These are phyloP conservation scores for Alternaria tenuissima DNA, from an alignment of 2,329 filamentous ascomycete species.

Conservation along the genomic window DNA sequence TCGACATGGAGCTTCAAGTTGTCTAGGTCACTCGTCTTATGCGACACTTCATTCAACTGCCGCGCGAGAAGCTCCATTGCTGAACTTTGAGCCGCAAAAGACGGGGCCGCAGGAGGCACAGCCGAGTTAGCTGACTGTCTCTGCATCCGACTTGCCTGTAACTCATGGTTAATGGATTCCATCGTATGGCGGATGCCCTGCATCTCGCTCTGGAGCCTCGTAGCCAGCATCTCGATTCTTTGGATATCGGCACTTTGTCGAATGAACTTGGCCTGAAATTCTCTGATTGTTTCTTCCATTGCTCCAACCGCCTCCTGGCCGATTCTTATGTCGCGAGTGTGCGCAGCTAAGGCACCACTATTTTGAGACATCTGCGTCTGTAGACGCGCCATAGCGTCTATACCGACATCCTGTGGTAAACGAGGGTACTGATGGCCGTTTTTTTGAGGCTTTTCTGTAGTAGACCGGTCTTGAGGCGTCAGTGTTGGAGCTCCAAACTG, in stretches of 20 bases:
- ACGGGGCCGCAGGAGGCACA: constrained; percentile 3
- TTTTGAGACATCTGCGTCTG: constrained; percentile 60
- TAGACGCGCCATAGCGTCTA: constrained; percentile 55
- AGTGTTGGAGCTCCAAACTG: constrained; percentile 25
- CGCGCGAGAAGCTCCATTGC: constrained; percentile 57
- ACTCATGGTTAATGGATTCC: constrained; percentile 49
- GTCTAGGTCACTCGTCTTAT: constrained; percentile 58
- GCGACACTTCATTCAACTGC: constrained; percentile 52
- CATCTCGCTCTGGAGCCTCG: constrained; percentile 53
- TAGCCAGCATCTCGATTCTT: constrained; percentile 52
- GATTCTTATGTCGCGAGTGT: constrained; percentile 42
- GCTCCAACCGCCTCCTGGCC: constrained; percentile 38
- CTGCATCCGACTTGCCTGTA: constrained; percentile 33
- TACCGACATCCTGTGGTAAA: constrained; percentile 39
- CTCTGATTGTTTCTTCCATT: constrained; percentile 50
- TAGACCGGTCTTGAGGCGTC: constrained; percentile 20
- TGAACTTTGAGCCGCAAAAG: constrained; percentile 39
- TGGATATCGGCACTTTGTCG: constrained; percentile 46
- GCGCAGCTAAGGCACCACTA: constrained; percentile 47
- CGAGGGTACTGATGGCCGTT: constrained; percentile 44
- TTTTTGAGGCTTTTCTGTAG: constrained; percentile 23
- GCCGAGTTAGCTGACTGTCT: constrained; percentile 11
- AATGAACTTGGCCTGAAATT: constrained; percentile 43
- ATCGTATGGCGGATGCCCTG: constrained; percentile 49
- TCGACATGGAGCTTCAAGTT: constrained; percentile 57